These are phyloP conservation scores for Pyrenochaeta sp. DNA, from an alignment of 2,329 filamentous ascomycete genomes.

Conservation along the genomic window DNA sequence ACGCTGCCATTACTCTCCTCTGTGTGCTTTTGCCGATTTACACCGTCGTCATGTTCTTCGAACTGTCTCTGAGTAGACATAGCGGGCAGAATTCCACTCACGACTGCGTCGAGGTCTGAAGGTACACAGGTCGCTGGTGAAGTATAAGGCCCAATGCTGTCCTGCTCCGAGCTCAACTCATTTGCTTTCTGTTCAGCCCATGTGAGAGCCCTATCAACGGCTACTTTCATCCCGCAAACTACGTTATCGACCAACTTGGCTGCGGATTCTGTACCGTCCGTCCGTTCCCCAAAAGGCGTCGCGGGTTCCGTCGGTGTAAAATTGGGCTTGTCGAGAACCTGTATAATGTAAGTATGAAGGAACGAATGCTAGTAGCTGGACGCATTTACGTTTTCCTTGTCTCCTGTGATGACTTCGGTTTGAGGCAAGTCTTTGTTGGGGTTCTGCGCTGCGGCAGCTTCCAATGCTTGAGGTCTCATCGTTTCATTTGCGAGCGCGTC, in stretches of 20 bases:
- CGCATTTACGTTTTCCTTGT: conserved; percentile 10
- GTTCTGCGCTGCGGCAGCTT: conserved; percentile 16
- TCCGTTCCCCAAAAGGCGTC: conserved; percentile 12
- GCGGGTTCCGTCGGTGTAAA: neutral
- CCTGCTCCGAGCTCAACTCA: conserved; percentile 27
- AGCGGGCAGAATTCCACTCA: conserved; percentile 37
- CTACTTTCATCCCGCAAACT: conserved; percentile 27
- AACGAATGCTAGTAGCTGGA: neutral
- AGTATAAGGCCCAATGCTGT: conserved; percentile 42
- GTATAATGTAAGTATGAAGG: neutral
- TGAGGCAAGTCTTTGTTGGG: neutral
- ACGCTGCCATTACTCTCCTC: neutral
- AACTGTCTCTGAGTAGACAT: conserved; percentile 13
- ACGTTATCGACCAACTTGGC: conserved; percentile 26
- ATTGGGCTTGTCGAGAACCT: neutral
- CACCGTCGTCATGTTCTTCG: neutral
- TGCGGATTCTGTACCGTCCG: conserved; percentile 21
- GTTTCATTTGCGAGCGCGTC: conserved; percentile 27
- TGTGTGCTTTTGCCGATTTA: neutral
- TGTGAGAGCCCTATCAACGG: conserved; percentile 27
- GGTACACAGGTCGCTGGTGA: conserved; percentile 42
- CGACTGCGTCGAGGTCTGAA: conserved; percentile 46
- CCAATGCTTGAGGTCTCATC: conserved; percentile 24
- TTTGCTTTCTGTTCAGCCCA: conserved; percentile 42
- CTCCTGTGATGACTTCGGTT: neutral